Conservation (phyloP, 1,284 basidiomycete species). For the Malassezia pachydermatis region DNA sequence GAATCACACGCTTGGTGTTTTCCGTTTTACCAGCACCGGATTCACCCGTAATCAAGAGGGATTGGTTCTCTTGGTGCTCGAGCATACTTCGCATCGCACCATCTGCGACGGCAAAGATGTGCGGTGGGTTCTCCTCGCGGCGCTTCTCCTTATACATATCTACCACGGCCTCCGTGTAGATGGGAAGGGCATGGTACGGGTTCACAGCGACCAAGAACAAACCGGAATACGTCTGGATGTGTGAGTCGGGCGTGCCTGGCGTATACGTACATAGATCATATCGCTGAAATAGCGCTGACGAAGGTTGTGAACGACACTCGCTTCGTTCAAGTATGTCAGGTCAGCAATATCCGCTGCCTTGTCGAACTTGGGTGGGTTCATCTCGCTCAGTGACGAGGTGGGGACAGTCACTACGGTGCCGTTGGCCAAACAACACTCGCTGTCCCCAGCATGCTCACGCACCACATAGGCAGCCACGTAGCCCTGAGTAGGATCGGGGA, state of each 20-base stretch:
- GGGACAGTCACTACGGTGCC: constrained; percentile 58
- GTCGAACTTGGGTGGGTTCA: constrained; percentile 95
- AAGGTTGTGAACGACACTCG: constrained; percentile 94
- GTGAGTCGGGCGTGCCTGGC: no score
- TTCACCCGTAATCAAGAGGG: constrained; percentile 97
- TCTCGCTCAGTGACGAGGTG: constrained; percentile 41
- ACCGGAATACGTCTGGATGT: constrained; percentile 73
- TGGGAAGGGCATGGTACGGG: constrained; percentile 82
- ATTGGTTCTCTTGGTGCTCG: constrained; percentile 91
- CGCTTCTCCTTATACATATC: constrained; percentile 86
- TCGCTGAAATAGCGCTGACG: constrained; percentile 80
- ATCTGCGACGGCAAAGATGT: constrained; percentile 95
- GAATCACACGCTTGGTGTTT: constrained; percentile 99
- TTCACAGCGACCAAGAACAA: constrained; percentile 97
- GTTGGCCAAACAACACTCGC: constrained; percentile 55
- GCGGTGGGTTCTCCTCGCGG: constrained; percentile 87
- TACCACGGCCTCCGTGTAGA: constrained; percentile 84
- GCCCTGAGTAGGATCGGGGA: constrained; percentile 75
- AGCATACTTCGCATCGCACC: constrained; percentile 98
- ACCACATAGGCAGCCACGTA: constrained; percentile 83
- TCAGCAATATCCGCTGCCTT: constrained; percentile 96
- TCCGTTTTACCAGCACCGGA: constrained; percentile 99
- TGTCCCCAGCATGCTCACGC: constrained; percentile 59
- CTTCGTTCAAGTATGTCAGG: constrained; percentile 94
- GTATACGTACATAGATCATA: constrained; percentile 75